A percentile compares a stretch with the other conserved stretches of the same genome.
These are phyloP conservation scores for Marchantia paleacea DNA, from an alignment of 225 moss, liverwort and hornwort genomes.

Conservation along the genomic window DNA sequence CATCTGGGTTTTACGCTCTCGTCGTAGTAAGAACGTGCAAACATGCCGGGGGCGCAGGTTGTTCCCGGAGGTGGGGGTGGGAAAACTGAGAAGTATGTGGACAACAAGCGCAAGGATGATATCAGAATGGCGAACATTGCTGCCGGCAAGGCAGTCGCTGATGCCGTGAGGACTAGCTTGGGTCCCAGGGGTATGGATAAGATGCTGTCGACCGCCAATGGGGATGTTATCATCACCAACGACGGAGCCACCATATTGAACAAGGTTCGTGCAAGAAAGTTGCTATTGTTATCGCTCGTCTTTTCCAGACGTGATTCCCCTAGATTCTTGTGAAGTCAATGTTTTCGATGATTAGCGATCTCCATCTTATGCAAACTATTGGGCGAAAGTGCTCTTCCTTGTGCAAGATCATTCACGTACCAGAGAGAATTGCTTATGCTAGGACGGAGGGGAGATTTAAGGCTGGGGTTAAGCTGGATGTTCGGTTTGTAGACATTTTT, in stretches of 20 bases:
- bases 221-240: conserved; percentile 95
- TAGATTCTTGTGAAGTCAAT: neutral
- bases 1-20: neutral
- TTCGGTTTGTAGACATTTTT: neutral
- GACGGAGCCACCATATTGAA: conserved; percentile 97
- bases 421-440: neutral
- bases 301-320: neutral
- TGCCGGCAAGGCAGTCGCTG: conserved; percentile 92
- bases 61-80: conserved; percentile 34
- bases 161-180: conserved; percentile 91
- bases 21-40: neutral
- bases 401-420: neutral
- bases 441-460: neutral
- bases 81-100: conserved; percentile 96
- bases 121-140: conserved; percentile 83
- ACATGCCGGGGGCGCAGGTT: conserved; percentile 58
- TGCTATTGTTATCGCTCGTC: neutral
- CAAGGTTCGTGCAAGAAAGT: conserved; percentile 50
- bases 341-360: neutral
- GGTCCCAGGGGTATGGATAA: conserved; percentile 98
- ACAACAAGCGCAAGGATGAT: conserved; percentile 96
- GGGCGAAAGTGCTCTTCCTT: neutral
- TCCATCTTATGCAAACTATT: neutral
- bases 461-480: neutral
- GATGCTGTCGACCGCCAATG: conserved; percentile 79